Percentiles rank a stretch among this genome's conserved stretches.
Evolutionary conservation across 2,329 filamentous ascomycete genomes (phyloP).

Genomic region (Penicillium hordei): DNA sequence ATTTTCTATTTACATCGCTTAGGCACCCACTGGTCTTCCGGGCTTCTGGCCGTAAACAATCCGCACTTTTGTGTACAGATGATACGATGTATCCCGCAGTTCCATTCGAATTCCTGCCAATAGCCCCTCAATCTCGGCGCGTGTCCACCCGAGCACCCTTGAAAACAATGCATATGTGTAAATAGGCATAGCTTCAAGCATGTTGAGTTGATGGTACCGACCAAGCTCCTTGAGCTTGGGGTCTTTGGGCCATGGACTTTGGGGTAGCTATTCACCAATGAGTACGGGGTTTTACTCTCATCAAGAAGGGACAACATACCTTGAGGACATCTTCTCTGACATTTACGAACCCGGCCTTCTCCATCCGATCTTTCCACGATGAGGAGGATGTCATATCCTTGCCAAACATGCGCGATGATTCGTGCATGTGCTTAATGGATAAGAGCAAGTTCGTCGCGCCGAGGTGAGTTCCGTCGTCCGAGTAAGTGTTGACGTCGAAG

Average conservation of each 20-base stretch:
- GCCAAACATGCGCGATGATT: conserved; percentile 32
- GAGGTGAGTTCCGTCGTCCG: conserved; percentile 44
- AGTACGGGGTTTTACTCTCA: neutral
- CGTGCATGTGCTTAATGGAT: conserved; percentile 32
- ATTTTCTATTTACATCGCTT: neutral
- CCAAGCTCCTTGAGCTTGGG: conserved; percentile 55
- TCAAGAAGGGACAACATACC: conserved; percentile 16
- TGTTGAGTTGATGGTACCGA: conserved; percentile 36
- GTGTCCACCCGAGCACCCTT: conserved; percentile 39
- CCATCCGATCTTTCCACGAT: conserved; percentile 45
- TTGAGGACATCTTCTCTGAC: conserved; percentile 51
- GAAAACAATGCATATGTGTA: conserved; percentile 43
- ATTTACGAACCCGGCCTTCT: conserved; percentile 55
- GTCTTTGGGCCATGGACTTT: conserved; percentile 54
- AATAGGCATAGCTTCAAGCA: conserved; percentile 37
- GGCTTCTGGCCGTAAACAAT: conserved; percentile 34
- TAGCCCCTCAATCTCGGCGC: conserved; percentile 40
- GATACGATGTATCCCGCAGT: conserved; percentile 37
- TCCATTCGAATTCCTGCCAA: conserved; percentile 41
- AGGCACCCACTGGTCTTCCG: neutral
- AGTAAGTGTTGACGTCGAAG: conserved; percentile 92
- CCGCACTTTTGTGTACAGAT: conserved; percentile 37
- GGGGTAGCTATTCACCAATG: conserved; percentile 44
- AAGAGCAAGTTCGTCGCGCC: conserved; percentile 26
- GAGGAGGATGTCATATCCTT: conserved; percentile 34